Evolutionary conservation across 2,329 filamentous ascomycete species (phyloP).

Genomic region (Calonectria hongkongensis): DNA sequence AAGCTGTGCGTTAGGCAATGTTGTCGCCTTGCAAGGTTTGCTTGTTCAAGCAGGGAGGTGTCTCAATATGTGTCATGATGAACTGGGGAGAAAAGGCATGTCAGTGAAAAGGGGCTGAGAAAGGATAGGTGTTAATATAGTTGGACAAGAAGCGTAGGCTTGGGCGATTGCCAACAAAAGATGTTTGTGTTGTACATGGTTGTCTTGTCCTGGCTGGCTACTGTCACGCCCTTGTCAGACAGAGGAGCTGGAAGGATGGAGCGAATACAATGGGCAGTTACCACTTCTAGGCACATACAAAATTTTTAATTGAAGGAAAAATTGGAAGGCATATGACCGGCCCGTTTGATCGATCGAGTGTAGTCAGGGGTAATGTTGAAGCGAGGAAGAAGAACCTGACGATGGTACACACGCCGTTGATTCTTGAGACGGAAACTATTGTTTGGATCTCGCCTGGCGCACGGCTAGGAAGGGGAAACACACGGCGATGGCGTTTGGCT

Average conservation of each 20-base stretch:
- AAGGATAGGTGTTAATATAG: slow-evolving; percentile 31
- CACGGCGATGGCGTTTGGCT: slow-evolving; percentile 3
- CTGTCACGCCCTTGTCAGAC: slow-evolving; percentile 23
- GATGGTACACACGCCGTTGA: slow-evolving; percentile 7
- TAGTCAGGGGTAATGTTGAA: neutral
- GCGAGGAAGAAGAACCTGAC: slow-evolving; percentile 4
- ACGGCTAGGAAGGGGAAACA: neutral
- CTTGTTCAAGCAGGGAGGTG: neutral
- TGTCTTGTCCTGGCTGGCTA: slow-evolving; percentile 18
- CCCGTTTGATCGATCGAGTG: neutral
- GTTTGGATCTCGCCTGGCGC: neutral
- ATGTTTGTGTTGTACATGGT: slow-evolving; percentile 24
- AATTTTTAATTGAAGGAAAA: slow-evolving; percentile 35
- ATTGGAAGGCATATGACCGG: neutral
- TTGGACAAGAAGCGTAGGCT: slow-evolving; percentile 25
- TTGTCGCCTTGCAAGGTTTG: slow-evolving; percentile 5
- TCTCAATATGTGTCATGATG: slow-evolving; percentile 37
- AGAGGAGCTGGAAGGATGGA: slow-evolving; percentile 16
- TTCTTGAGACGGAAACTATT: slow-evolving; percentile 10
- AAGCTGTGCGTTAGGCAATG: slow-evolving; percentile 12
- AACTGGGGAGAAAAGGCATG: neutral
- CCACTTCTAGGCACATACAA: slow-evolving; percentile 32
- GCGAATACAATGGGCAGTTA: slow-evolving; percentile 24
- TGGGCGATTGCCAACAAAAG: slow-evolving; percentile 16
- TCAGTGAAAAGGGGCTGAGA: neutral